Evolutionary conservation across 805 yeast species (phyloP), one percentile per base, ranked within the genome.

Genomic region (Starmerella sp.): DNA sequence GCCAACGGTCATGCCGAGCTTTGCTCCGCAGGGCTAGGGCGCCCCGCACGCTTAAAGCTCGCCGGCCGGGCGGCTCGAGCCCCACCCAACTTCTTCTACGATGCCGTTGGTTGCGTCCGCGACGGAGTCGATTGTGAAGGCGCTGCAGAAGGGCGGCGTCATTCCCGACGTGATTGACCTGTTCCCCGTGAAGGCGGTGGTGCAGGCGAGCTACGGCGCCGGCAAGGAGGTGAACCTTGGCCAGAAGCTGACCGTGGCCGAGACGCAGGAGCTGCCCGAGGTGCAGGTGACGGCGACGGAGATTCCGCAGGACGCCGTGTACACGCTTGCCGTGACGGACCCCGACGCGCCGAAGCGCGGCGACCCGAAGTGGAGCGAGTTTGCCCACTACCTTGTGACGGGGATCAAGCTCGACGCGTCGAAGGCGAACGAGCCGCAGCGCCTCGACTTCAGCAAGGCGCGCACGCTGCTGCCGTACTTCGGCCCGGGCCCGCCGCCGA

Each of bases 401-500:
- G 75, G 71, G 22, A 68, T 72, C 36, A 62, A 65, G 52, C 63
- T 67, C 48, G 63, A 63, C 41, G 60, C 64, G 30, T 13, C 38
- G 44, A 60, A 57, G 22, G 67, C 62, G 41, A 64, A 68, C 37
- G 65, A 46, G 63, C 59, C 60, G 37, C 56, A 57, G 60, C 50
- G 48, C 36, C 32, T 67, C n/a, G 65, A 70, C 14, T 57, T 74
- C 15, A 58, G 67, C 42, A 56, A 65, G 41, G 81, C 78, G 22
- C 65, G 59, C 22, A 74, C 74, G 44, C 60, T 84, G 34, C 65
- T 81, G 45, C 72, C 81, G 6, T 88, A 89, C 69, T 65, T 71
- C 62, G 95, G 95, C 0, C 96, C 96, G 3, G 96, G 79, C 5
- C 96, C 96, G n/a, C 96, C 96, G 41, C 77, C 78, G 48, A 81